Conservation (phyloP, 805 yeast genomes). For the Wickerhamomyces xylosicus region DNA sequence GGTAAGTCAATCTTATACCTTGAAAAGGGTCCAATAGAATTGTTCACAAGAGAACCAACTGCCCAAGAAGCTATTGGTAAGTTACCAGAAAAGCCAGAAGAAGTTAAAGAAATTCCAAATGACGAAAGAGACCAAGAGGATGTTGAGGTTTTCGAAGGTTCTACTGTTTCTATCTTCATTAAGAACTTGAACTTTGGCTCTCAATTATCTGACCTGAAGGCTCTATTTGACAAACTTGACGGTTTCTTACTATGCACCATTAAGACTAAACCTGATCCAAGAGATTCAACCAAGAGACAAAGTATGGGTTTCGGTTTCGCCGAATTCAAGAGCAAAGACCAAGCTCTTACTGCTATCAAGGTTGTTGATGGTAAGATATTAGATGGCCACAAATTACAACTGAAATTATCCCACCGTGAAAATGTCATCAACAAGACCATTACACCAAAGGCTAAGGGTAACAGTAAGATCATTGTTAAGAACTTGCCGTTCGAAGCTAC, state of each 20-base stretch:
- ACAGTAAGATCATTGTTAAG: slow-evolving; percentile 85
- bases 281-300: slow-evolving; percentile 47
- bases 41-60: slow-evolving; percentile 54
- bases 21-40: slow-evolving; percentile 86
- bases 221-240: slow-evolving; percentile 54
- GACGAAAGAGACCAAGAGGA: slow-evolving; percentile 24
- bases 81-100: slow-evolving; percentile 20
- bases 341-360: slow-evolving; percentile 68
- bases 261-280: slow-evolving; percentile 82
- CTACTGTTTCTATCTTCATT: slow-evolving; percentile 81
- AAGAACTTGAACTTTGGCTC: slow-evolving; percentile 89
- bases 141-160: slow-evolving; percentile 42
- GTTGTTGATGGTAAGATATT: slow-evolving; percentile 67
- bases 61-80: slow-evolving; percentile 15
- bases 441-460: slow-evolving; percentile 24
- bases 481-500: slow-evolving; percentile 95
- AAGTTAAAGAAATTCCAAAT: slow-evolving; percentile 11
- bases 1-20: slow-evolving; percentile 80
- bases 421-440: slow-evolving; percentile 23
- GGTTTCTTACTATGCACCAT: slow-evolving; percentile 81
- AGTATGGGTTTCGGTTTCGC: slow-evolving; percentile 99
- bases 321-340: slow-evolving; percentile 70
- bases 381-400: slow-evolving; percentile 84
- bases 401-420: slow-evolving; percentile 80
- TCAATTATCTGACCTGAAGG: slow-evolving; percentile 42